Conservation (phyloP, 257 asterid genomes). For the Buddleja alternifolia region DNA sequence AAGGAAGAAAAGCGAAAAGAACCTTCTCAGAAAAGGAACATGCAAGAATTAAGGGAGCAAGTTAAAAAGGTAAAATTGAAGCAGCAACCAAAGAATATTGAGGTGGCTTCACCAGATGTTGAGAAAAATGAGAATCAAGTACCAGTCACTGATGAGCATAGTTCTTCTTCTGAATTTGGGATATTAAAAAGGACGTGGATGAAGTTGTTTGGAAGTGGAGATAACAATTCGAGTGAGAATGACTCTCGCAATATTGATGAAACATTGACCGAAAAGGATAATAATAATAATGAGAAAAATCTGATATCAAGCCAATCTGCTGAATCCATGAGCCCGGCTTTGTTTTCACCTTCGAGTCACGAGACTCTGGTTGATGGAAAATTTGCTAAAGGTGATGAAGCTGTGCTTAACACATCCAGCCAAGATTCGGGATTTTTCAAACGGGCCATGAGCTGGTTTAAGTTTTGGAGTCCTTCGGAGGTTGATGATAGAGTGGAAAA, state of each 20-base stretch:
- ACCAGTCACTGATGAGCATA: conserved; percentile 26
- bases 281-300: conserved; percentile 30
- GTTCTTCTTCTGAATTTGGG: conserved; percentile 45
- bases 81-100: conserved; percentile 37
- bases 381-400: conserved; percentile 26
- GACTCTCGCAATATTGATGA: conserved; percentile 1
- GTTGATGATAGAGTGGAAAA: conserved; percentile 34
- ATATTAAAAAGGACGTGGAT: conserved; percentile 52
- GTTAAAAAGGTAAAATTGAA: conserved; percentile 29
- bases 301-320: conserved; percentile 31
- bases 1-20: conserved; percentile 31
- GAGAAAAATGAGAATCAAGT: conserved; percentile 34
- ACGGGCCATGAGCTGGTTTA: conserved; percentile 43
- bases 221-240: conserved; percentile 24
- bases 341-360: conserved; percentile 49
- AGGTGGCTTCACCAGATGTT: conserved; percentile 36
- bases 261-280: conserved; percentile 31
- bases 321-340: conserved; percentile 31
- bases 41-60: conserved; percentile 34
- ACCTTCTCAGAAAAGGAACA: conserved; percentile 19
- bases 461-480: conserved; percentile 41
- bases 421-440: conserved; percentile 33
- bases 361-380: conserved; percentile 32
- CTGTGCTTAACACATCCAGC: conserved; percentile 30
- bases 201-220: conserved; percentile 55